These are phyloP conservation scores for Begonia fuchsioides DNA, from an alignment of 306 rosid species.

Conservation along the genomic window DNA sequence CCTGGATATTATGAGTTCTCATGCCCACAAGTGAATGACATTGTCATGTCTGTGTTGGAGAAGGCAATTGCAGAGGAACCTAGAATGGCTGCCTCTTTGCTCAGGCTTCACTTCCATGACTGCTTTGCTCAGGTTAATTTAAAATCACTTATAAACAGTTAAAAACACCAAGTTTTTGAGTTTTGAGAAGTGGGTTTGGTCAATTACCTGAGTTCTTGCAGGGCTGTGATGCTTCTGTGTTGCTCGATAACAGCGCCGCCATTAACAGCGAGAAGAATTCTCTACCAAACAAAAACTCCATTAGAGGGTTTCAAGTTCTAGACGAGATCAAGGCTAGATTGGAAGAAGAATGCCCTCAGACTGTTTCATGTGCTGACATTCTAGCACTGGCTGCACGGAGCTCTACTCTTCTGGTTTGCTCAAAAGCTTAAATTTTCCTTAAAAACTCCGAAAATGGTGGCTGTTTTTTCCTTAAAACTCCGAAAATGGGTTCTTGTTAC, in stretches of 20 bases:
- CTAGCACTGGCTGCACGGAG: slow-evolving; percentile 71
- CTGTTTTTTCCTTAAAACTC: background rate
- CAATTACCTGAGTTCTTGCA: slow-evolving; percentile 6
- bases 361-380: slow-evolving; percentile 81
- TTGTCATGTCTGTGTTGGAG: slow-evolving; percentile 66
- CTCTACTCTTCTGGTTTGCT: slow-evolving; percentile 50
- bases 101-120: slow-evolving; percentile 74
- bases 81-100: slow-evolving; percentile 64
- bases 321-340: slow-evolving; percentile 60
- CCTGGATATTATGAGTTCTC: slow-evolving; percentile 57
- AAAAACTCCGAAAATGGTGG: background rate
- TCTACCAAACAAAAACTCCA: slow-evolving; percentile 55
- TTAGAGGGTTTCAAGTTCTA: slow-evolving; percentile 63
- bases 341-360: slow-evolving; percentile 61
- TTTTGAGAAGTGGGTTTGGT: too few species aligned
- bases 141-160: background rate
- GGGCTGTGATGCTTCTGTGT: slow-evolving; percentile 77
- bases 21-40: slow-evolving; percentile 70
- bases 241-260: slow-evolving; percentile 38
- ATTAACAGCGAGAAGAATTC: slow-evolving; percentile 56
- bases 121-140: slow-evolving; percentile 59
- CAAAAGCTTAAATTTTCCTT: background rate
- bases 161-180: background rate
- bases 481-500: slow-evolving; percentile 6
- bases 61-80: slow-evolving; percentile 43